Conservation (phyloP, 305 asterid species). For the Ruellia speciosa region DNA sequence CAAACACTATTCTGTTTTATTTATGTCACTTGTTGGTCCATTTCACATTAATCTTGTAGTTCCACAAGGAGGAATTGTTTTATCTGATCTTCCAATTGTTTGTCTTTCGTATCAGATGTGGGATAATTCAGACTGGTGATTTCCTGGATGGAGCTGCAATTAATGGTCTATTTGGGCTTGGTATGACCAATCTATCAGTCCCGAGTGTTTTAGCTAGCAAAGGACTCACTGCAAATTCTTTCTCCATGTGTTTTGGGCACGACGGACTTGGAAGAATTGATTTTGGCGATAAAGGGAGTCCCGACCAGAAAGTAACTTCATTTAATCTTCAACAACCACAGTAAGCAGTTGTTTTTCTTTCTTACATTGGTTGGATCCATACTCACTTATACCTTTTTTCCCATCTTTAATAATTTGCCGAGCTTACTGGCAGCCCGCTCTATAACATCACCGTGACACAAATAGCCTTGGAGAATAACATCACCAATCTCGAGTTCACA, state of each 20-base stretch:
- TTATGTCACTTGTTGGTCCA: background rate
- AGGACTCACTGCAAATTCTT: conserved; percentile 79
- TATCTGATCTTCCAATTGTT: background rate
- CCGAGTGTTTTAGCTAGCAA: conserved; percentile 76
- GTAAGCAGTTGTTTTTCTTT: conserved; percentile 37
- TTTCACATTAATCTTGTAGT: background rate
- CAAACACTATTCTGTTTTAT: too few relatives aligned
- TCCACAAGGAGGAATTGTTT: background rate
- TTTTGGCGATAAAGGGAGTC: conserved; percentile 80
- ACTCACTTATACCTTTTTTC: background rate
- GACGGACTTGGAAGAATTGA: conserved; percentile 78
- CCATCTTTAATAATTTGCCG: conserved; percentile 9
- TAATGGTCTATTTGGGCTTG: conserved; percentile 92
- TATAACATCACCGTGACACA: conserved; percentile 69
- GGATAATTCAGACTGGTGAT: conserved; percentile 77
- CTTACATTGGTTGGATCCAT: background rate
- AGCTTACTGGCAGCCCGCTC: conserved; percentile 44
- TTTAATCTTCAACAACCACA: conserved; percentile 45
- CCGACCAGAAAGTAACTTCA: conserved; percentile 58
- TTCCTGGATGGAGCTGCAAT: conserved; percentile 76
- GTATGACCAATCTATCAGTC: conserved; percentile 58
- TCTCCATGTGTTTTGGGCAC: conserved; percentile 83
- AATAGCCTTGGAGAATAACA: conserved; percentile 44
- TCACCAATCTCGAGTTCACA: conserved; percentile 38
- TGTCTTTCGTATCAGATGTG: conserved; percentile 57